These are phyloP conservation scores for Cladosporium oxysporum DNA, from an alignment of 2,329 filamentous ascomycete species.

Conservation along the genomic window DNA sequence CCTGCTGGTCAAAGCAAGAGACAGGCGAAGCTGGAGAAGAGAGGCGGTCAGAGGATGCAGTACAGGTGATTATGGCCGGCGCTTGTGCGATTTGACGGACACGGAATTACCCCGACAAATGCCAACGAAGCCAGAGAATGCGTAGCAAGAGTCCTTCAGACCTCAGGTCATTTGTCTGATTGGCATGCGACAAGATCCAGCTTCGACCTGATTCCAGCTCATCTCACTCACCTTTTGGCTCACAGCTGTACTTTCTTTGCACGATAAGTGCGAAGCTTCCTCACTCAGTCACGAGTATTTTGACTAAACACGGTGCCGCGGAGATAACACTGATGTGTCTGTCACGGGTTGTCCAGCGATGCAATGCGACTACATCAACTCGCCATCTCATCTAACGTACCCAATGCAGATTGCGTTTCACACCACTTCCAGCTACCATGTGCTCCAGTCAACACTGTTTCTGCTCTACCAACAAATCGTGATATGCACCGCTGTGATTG, in stretches of 20 bases:
- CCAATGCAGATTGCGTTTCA: background rate
- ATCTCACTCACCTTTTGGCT: background rate
- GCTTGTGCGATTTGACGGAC: background rate
- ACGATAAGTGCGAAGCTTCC: too few relatives aligned
- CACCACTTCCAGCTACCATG: background rate
- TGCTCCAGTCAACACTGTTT: background rate
- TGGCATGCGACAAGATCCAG: background rate
- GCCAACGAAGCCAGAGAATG: background rate
- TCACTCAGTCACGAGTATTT: background rate
- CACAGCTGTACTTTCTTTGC: background rate
- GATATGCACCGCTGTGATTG: background rate
- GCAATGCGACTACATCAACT: background rate
- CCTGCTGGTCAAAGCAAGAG: constrained; percentile 46
- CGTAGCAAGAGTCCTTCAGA: background rate
- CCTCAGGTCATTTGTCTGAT: background rate
- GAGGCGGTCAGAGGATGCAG: constrained; percentile 50
- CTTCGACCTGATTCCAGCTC: background rate
- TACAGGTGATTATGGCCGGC: constrained; percentile 42
- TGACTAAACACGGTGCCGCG: background rate
- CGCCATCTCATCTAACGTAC: background rate
- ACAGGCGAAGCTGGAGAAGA: constrained; percentile 55
- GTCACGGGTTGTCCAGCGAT: background rate
- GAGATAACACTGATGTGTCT: background rate
- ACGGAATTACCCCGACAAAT: background rate
- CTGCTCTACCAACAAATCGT: too few relatives aligned